Evolutionary conservation across 306 rosid species (phyloP).

Genomic region (Gleditsia sinensis): DNA sequence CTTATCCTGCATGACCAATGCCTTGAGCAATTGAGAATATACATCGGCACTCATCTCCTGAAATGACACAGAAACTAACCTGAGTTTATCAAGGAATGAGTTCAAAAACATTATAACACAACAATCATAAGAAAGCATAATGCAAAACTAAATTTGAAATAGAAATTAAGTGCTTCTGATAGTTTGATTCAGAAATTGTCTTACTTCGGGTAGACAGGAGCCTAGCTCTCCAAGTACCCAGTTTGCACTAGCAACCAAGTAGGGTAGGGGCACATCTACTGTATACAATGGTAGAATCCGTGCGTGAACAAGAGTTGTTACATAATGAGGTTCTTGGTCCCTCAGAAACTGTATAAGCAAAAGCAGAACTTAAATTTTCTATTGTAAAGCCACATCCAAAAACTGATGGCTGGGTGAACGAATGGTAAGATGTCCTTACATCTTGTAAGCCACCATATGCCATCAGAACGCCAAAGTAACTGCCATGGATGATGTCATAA

Average conservation of each 20-base stretch:
- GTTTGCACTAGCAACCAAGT: slow-evolving; percentile 82
- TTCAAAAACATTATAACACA: not conserved
- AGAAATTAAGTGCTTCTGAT: slow-evolving; percentile 26
- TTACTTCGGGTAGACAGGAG: slow-evolving; percentile 82
- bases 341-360: slow-evolving; percentile 69
- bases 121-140: slow-evolving; percentile 24
- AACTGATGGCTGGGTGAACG: slow-evolving; percentile 13
- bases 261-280: slow-evolving; percentile 49
- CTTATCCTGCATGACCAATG: slow-evolving; percentile 67
- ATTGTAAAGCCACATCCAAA: slow-evolving; percentile 22
- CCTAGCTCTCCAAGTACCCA: slow-evolving; percentile 96
- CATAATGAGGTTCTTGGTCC: slow-evolving; percentile 71
- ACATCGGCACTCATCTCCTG: slow-evolving; percentile 82
- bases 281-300: slow-evolving; percentile 76
- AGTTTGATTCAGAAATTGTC: slow-evolving; percentile 38
- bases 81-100: slow-evolving; percentile 1
- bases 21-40: slow-evolving; percentile 73
- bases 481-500: slow-evolving; percentile 45
- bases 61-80: slow-evolving; percentile 38
- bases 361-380: slow-evolving; percentile 1
- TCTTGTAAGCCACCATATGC: slow-evolving; percentile 84
- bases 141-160: slow-evolving; percentile 1
- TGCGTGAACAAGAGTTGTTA: slow-evolving; percentile 50
- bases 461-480: slow-evolving; percentile 86
- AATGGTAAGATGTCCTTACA: slow-evolving; percentile 59